Percentiles rank a stretch among this genome's conserved stretches.
phyloP scores from a whole-genome alignment of 169 alveolate genomes.

The Eimeria acervulina region DNA sequence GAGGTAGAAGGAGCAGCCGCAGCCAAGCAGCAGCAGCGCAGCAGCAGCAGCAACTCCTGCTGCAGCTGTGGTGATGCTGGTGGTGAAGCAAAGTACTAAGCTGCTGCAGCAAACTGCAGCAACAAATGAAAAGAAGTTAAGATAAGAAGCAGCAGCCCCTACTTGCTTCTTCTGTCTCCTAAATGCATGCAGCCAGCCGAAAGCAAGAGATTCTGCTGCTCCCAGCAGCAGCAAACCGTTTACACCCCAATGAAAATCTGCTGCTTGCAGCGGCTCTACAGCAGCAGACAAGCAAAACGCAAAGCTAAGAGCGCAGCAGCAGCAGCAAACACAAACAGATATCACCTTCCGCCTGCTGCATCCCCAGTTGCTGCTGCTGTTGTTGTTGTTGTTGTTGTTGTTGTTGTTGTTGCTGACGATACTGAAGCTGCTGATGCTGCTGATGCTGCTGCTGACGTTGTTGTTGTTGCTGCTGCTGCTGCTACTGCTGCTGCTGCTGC shows the following conservation, averaged over 20 bases:
- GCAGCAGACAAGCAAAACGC: too few relatives aligned
- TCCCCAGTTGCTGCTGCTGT: constrained; percentile 14
- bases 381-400: constrained; percentile 4
- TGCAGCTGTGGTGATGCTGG: too few relatives aligned
- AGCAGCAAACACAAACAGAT: constrained; percentile 13
- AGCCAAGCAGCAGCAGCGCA: background rate
- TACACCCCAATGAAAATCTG: constrained; percentile 77
- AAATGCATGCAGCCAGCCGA: constrained; percentile 79
- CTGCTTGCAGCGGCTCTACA: constrained; percentile 36
- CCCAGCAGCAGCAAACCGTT: constrained; percentile 65
- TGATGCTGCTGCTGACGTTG: too few relatives aligned
- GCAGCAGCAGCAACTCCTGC: background rate
- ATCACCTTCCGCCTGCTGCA: constrained; percentile 7
- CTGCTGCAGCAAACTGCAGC: too few relatives aligned
- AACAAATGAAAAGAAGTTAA: background rate
- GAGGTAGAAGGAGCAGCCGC: background rate
- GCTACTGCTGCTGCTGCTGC: constrained; percentile 40
- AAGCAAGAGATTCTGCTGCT: constrained; percentile 21
- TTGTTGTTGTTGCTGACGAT: too few relatives aligned
- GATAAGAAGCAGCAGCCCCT: background rate
- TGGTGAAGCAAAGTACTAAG: too few relatives aligned
- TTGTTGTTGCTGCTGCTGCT: constrained; percentile 25
- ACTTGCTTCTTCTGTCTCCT: constrained; percentile 36
- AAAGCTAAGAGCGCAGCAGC: too few relatives aligned
- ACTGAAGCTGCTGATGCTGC: too few relatives aligned